Evolutionary conservation across 495 filamentous ascomycete species (phyloP).

Genomic region (Articulospora tetracladia): DNA sequence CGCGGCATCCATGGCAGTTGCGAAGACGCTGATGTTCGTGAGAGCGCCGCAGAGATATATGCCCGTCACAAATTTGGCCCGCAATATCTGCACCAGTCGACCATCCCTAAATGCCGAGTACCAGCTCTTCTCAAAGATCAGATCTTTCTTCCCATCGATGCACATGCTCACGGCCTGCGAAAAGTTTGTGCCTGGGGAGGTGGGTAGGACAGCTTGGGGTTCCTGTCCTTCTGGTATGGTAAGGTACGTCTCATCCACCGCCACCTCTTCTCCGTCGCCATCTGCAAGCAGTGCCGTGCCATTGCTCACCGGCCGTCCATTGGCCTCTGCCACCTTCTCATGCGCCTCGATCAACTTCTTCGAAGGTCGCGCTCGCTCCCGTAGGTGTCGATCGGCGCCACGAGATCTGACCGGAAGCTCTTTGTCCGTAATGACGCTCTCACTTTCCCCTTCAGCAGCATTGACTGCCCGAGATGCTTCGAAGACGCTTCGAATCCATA

Average conservation of each 20-base stretch:
- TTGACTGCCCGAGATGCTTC: slow-evolving; percentile 36
- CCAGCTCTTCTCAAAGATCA: slow-evolving; percentile 70
- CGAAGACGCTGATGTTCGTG: slow-evolving; percentile 86
- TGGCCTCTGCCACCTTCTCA: slow-evolving; percentile 7
- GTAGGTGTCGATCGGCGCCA: background rate
- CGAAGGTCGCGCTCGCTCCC: background rate
- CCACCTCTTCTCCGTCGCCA: slow-evolving; percentile 18
- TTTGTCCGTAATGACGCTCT: slow-evolving; percentile 36
- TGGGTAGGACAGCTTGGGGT: slow-evolving; percentile 55
- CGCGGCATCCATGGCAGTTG: slow-evolving; percentile 88
- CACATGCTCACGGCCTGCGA: slow-evolving; percentile 51
- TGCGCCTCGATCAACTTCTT: slow-evolving; percentile 4
- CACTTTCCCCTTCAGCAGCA: slow-evolving; percentile 26
- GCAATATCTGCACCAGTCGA: slow-evolving; percentile 63
- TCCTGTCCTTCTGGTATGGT: slow-evolving; percentile 36
- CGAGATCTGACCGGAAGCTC: slow-evolving; percentile 9
- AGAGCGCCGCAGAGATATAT: slow-evolving; percentile 89
- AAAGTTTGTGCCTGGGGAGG: slow-evolving; percentile 65
- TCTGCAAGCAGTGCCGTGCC: slow-evolving; percentile 17
- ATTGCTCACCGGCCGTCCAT: slow-evolving; percentile 4
- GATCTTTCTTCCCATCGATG: slow-evolving; percentile 56
- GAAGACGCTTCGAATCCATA: slow-evolving; percentile 83
- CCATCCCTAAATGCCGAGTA: slow-evolving; percentile 87
- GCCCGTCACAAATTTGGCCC: slow-evolving; percentile 78
- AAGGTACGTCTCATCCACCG: slow-evolving; percentile 58